phyloP scores from a whole-genome alignment of 2,329 filamentous ascomycete genomes.

The Talaromyces sp. region DNA sequence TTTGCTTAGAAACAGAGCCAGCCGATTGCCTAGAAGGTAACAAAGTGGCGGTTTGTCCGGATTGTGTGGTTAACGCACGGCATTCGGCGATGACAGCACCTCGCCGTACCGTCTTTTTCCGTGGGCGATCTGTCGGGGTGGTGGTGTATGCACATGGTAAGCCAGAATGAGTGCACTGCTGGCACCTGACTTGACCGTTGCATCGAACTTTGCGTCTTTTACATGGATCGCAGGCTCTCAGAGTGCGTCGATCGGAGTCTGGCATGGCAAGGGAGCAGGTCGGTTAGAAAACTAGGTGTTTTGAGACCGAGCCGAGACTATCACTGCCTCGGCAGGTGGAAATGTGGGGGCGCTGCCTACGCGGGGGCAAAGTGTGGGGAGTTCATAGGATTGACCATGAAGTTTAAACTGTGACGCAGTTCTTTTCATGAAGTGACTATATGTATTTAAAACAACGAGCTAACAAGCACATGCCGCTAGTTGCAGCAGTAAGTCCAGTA shows the following conservation, averaged over 20 bases:
- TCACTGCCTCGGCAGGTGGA: no score
- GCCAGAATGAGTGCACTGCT: slow-evolving; percentile 48
- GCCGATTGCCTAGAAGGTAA: neutral
- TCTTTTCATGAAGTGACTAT: no score
- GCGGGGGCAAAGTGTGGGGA: no score
- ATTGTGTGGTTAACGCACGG: neutral
- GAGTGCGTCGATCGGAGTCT: neutral
- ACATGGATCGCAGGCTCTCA: slow-evolving; percentile 50
- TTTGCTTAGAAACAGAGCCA: neutral
- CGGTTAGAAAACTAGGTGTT: no score
- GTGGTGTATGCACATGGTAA: slow-evolving; percentile 50
- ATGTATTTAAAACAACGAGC: slow-evolving; percentile 23
- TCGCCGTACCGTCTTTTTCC: slow-evolving; percentile 41
- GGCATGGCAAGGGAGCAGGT: neutral
- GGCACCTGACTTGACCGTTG: slow-evolving; percentile 50
- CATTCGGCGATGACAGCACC: slow-evolving; percentile 47
- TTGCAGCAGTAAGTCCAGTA: slow-evolving; percentile 29
- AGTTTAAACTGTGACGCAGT: no score
- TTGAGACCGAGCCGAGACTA: no score
- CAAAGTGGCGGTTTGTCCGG: neutral
- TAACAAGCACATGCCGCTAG: slow-evolving; percentile 30
- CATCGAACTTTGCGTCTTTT: slow-evolving; percentile 52
- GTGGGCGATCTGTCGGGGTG: slow-evolving; percentile 33
- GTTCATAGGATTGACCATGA: no score
- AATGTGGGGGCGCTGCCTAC: no score